Percentiles rank a stretch among this genome's conserved stretches.
These are phyloP conservation scores for Crithidia brevicula DNA, from an alignment of 208 protist species.

Conservation along the genomic window DNA sequence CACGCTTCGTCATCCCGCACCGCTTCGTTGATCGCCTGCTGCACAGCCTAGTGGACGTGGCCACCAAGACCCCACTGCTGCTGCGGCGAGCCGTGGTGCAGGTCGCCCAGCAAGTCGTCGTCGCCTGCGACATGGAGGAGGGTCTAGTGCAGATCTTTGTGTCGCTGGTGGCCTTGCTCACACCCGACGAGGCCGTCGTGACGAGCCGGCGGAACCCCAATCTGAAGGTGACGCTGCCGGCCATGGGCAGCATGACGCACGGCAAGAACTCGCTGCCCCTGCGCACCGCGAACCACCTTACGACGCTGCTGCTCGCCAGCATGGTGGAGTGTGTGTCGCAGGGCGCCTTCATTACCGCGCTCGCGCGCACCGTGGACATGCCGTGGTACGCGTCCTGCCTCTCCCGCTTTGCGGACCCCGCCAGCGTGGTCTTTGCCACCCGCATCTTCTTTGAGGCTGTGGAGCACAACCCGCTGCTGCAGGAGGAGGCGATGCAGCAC, in stretches of 20 bases:
- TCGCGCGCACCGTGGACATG: slow-evolving; percentile 58
- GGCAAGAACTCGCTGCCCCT: slow-evolving; percentile 33
- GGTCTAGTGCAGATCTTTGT: slow-evolving; percentile 59
- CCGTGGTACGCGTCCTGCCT: slow-evolving; percentile 71
- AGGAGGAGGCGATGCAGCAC: slow-evolving; percentile 54
- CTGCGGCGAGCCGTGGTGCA: slow-evolving; percentile 51
- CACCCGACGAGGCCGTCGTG: slow-evolving; percentile 39
- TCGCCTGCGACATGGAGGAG: slow-evolving; percentile 70
- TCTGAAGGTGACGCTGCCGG: slow-evolving; percentile 47
- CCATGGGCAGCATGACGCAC: slow-evolving; percentile 33
- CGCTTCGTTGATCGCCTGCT: slow-evolving; percentile 78
- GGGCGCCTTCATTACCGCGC: slow-evolving; percentile 44
- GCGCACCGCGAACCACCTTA: slow-evolving; percentile 51
- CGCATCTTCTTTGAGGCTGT: slow-evolving; percentile 74
- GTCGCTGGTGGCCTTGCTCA: slow-evolving; percentile 64
- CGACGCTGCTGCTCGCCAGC: slow-evolving; percentile 52
- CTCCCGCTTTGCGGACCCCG: slow-evolving; percentile 69
- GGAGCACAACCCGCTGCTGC: slow-evolving; percentile 48
- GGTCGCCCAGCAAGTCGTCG: slow-evolving; percentile 72
- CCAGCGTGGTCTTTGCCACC: slow-evolving; percentile 74
- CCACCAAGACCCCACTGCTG: slow-evolving; percentile 36
- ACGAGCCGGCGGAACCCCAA: slow-evolving; percentile 26
- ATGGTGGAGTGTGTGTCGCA: slow-evolving; percentile 59
- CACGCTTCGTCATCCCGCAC: slow-evolving; percentile 53
- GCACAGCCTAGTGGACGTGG: slow-evolving; percentile 54